Percentiles rank a stretch among this genome's conserved stretches.
Evolutionary conservation across 225 moss, liverwort and hornwort species (phyloP).

Genomic region (Pseudoscleropodium purum): DNA sequence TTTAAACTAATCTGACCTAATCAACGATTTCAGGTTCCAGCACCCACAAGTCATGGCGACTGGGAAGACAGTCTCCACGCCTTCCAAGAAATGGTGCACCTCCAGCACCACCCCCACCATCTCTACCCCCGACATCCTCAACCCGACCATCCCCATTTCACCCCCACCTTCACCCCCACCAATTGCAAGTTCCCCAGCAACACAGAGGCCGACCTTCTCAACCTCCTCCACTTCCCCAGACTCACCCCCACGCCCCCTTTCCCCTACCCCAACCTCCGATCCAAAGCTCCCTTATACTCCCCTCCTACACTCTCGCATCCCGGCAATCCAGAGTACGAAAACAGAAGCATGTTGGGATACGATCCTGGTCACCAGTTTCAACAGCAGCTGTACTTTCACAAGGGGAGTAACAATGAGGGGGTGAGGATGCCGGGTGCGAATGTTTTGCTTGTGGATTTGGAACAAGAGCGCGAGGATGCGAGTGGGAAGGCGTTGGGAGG

Average conservation of each 20-base stretch:
- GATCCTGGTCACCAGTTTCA: conserved; percentile 1
- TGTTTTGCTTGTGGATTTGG: conserved; percentile 17
- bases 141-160: neutral
- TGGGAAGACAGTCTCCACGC: conserved; percentile 89
- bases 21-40: neutral
- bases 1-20: neutral
- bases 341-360: neutral
- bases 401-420: neutral
- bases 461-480: conserved; percentile 32
- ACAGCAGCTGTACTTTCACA: conserved; percentile 16
- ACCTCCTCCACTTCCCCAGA: conserved; percentile 56
- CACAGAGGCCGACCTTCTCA: conserved; percentile 51
- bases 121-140: neutral
- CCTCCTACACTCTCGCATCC: conserved; percentile 4
- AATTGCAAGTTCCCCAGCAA: conserved; percentile 47
- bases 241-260: conserved; percentile 3
- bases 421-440: neutral
- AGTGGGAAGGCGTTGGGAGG: neutral
- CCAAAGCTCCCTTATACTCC: conserved; percentile 27
- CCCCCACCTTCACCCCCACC: conserved; percentile 34
- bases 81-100: conserved; percentile 64
- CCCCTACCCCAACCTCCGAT: conserved; percentile 6
- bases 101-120: conserved; percentile 23
- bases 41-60: conserved; percentile 13
- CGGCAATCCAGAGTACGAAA: conserved; percentile 3